Conservation (phyloP, 805 yeast species). For the Starmerella gropengiesseri region DNA sequence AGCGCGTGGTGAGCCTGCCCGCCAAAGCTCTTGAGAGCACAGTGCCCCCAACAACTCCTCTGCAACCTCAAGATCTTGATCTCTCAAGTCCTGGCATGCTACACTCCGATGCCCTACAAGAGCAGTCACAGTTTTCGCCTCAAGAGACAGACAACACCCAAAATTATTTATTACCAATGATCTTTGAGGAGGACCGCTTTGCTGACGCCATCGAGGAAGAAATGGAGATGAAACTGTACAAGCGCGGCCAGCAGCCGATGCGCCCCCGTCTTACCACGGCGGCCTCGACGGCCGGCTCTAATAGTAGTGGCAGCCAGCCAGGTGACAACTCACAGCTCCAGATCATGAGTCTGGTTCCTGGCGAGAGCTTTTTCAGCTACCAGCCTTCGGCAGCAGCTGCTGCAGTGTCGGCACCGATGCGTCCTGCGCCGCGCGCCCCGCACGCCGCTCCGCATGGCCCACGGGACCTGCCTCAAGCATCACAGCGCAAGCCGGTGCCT, state of each 20-base stretch:
- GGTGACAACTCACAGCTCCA: constrained; percentile 18
- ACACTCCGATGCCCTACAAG: no score
- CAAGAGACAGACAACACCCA: background rate
- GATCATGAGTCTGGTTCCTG: constrained; percentile 17
- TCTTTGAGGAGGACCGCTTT: constrained; percentile 33
- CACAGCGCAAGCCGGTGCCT: constrained; percentile 20
- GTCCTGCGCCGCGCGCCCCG: constrained; percentile 23
- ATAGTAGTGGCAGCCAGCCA: constrained; percentile 3
- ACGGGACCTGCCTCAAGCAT: constrained; percentile 7
- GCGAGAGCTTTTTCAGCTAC: constrained; percentile 22
- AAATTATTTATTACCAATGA: constrained; percentile 30
- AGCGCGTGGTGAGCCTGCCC: constrained; percentile 11
- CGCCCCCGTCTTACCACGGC: background rate
- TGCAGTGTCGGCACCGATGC: constrained; percentile 17
- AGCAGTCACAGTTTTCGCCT: background rate
- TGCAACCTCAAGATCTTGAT: no score
- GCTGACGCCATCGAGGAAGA: constrained; percentile 33
- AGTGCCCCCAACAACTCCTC: background rate
- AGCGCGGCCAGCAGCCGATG: constrained; percentile 7
- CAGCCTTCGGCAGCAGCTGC: constrained; percentile 23
- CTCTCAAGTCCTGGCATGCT: background rate
- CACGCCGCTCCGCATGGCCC: constrained; percentile 15
- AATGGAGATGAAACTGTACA: constrained; percentile 25
- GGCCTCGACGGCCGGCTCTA: background rate
- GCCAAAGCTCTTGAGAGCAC: background rate